Percentiles rank a stretch among this genome's conserved stretches.
These are phyloP conservation scores for Poterioochromonas sp. DNA, from an alignment of 352 stramenopile species.

Conservation along the genomic window DNA sequence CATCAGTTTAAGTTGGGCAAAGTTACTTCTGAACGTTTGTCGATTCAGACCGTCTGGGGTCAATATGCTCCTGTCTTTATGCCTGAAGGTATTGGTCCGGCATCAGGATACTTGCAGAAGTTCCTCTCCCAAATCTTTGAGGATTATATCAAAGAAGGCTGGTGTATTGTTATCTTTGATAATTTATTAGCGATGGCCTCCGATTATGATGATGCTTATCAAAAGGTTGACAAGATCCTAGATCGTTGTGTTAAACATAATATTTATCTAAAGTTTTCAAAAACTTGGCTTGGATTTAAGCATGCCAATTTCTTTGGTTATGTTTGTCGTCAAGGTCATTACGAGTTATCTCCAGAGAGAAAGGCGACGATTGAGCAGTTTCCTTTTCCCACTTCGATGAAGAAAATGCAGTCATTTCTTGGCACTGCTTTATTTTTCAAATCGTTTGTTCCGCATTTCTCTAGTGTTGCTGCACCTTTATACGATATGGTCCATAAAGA, in stretches of 20 bases:
- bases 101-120: constrained; percentile 3
- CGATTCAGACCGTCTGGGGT: constrained; percentile 28
- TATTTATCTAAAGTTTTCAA: constrained; percentile 28
- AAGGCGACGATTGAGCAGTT: background rate
- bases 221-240: constrained; percentile 6
- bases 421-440: constrained; percentile 28
- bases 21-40: background rate
- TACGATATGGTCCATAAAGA: constrained; percentile 19
- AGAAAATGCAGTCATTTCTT: constrained; percentile 21
- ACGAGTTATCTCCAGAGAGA: background rate
- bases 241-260: constrained; percentile 25
- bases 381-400: background rate
- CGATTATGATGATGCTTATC: constrained; percentile 27
- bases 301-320: constrained; percentile 24
- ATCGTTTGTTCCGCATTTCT: constrained; percentile 28
- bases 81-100: constrained; percentile 23
- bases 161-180: constrained; percentile 31
- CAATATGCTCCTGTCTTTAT: constrained; percentile 14
- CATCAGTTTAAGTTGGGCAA: background rate
- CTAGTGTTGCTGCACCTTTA: background rate
- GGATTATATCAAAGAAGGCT: constrained; percentile 12
- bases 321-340: background rate
- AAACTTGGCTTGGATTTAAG: constrained; percentile 29
- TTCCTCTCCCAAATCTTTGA: constrained; percentile 1
- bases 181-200: constrained; percentile 25